Base-by-base conservation (phyloP, 148 eudicot species). In the Rhododendron simsii region DNA sequence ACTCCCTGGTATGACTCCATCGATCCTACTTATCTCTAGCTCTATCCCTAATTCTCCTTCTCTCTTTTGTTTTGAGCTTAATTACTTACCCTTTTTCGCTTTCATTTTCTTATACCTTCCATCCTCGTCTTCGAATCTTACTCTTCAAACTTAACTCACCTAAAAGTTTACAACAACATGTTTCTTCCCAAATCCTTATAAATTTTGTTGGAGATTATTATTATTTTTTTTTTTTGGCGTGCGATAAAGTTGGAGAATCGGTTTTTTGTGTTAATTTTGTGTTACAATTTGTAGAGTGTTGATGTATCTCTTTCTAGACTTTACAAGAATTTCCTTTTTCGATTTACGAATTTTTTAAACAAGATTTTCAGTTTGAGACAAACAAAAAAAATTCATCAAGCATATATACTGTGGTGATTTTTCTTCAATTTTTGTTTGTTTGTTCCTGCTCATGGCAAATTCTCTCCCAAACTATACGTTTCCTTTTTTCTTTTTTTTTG, bases 1-100 rank as follows among this genome's bases (percentile, higher is more conserved):
- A 73, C 98, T 96, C 45, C 98, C 98, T 83, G 98, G 98, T 96
- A 94, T 65, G 41, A 59, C 11, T 84, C 45, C 45, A 20, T 15
- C n/a, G 7, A 41, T 73, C 37, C 37, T 5, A 11, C 61, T n/a
- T 30, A 20, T 9, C 18, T 51, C 47, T n/a, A n/a, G n/a, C n/a
- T 55, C 47, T 81, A 16, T 44, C 26, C 53, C 51, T 47, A 44
- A 78, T 47, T 45, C 57, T 11, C 15, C 28, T n/a, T 21, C 53
- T 39, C 47, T 11, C 35, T 67, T 26, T n/a, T 67, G 33, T 11
- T 67, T 12, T 26, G 16, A 69, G 75, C 12, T 67, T 26, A 10
- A 0, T 23, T 65, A 67, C 5, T 10, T 67, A 67, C 33, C 15
- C 74, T n/a, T 67, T 26, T 67, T n/a, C 0, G 12, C 4, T 21